phyloP scores from a whole-genome alignment of 1,139 yeast species.

The Hemisphaericaspora xylofermentans region DNA sequence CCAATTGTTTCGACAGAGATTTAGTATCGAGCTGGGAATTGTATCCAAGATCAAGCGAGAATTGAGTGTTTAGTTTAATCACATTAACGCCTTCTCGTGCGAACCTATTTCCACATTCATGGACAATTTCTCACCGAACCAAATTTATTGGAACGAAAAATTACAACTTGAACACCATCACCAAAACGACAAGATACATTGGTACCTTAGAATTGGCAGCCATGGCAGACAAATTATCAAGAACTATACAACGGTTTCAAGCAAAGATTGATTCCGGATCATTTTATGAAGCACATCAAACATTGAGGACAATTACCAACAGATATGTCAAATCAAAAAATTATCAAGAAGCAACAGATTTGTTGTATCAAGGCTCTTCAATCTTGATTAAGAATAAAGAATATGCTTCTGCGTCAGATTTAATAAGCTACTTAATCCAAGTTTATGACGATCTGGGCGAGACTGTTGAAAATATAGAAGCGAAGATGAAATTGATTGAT shows the following conservation, averaged over 20 bases:
- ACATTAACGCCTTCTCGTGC: no score
- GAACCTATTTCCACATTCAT: no score
- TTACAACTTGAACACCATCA: no score
- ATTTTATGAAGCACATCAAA: constrained; percentile 93
- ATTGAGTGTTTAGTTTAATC: neutral
- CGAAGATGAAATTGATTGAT: constrained; percentile 37
- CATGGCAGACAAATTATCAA: constrained; percentile 48
- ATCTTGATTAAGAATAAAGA: constrained; percentile 68
- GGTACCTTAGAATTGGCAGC: neutral
- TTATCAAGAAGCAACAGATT: constrained; percentile 67
- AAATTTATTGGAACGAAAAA: no score
- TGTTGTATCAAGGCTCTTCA: constrained; percentile 68
- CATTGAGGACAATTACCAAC: constrained; percentile 82
- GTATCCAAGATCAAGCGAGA: neutral
- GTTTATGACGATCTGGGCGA: constrained; percentile 55
- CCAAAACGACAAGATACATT: neutral
- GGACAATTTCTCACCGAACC: no score
- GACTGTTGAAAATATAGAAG: constrained; percentile 35
- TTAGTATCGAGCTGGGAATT: neutral
- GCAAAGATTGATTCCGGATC: constrained; percentile 71
- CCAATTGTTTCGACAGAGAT: constrained; percentile 1
- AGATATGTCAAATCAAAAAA: constrained; percentile 72
- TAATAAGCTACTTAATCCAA: constrained; percentile 71
- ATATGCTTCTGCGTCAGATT: constrained; percentile 78
- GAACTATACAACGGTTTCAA: constrained; percentile 64